These are phyloP conservation scores for Vigna unguiculata DNA, from an alignment of 306 rosid species.

Conservation along the genomic window DNA sequence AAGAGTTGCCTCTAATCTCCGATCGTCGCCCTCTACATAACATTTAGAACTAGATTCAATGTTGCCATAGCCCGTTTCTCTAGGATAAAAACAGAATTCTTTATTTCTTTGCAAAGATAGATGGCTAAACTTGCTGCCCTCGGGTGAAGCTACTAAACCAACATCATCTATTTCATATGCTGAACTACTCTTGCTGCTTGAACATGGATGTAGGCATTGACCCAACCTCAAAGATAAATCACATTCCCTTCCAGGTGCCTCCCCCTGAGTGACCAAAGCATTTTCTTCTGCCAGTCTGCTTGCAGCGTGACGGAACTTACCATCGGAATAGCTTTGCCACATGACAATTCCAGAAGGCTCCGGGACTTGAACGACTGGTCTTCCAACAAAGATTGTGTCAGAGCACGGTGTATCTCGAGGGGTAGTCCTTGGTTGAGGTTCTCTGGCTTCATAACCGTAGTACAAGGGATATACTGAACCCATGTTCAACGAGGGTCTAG, in stretches of 20 bases:
- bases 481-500: constrained; percentile 53
- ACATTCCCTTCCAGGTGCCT: constrained; percentile 59
- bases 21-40: constrained; percentile 64
- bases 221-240: constrained; percentile 92
- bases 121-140: constrained; percentile 57
- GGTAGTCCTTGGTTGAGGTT: constrained; percentile 48
- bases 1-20: constrained; percentile 57
- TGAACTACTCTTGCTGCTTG: constrained; percentile 55
- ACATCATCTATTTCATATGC: constrained; percentile 63
- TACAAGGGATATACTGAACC: constrained; percentile 94
- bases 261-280: constrained; percentile 53
- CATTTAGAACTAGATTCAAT: constrained; percentile 56
- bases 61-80: constrained; percentile 58
- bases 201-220: constrained; percentile 53
- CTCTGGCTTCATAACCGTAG: constrained; percentile 62
- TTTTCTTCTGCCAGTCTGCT: constrained; percentile 48
- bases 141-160: constrained; percentile 63
- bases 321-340: constrained; percentile 49
- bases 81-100: constrained; percentile 72
- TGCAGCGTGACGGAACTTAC: constrained; percentile 52
- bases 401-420: constrained; percentile 52
- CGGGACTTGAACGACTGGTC: constrained; percentile 61
- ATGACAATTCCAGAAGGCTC: constrained; percentile 62
- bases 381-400: constrained; percentile 68
- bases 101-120: constrained; percentile 49